Conservation (phyloP, 1,284 basidiomycete genomes). For the Cryptococcus sp. region DNA sequence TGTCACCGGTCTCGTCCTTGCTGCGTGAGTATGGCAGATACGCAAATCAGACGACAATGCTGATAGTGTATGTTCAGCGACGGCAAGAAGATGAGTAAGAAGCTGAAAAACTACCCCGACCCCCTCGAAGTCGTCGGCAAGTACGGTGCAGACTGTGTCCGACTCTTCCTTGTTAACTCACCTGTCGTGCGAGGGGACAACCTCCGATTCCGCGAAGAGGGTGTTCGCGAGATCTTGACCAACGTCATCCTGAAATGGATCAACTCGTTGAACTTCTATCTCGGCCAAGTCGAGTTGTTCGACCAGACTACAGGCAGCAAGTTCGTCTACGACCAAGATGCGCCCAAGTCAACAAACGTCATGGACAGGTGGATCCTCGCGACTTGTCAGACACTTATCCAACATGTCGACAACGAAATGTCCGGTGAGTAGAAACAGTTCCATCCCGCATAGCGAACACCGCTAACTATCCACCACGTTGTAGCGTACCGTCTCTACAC, state of each 20-base stretch:
- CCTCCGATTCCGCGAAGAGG: slow-evolving; percentile 95
- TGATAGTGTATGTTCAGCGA: slow-evolving; percentile 60
- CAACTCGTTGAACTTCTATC: slow-evolving; percentile 98
- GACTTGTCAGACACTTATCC: slow-evolving; percentile 93
- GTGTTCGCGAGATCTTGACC: slow-evolving; percentile 93
- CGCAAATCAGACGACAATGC: background rate
- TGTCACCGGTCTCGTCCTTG: slow-evolving; percentile 92
- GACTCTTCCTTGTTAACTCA: slow-evolving; percentile 98
- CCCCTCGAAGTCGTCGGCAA: slow-evolving; percentile 86
- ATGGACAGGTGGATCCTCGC: slow-evolving; percentile 99
- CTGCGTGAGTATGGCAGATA: slow-evolving; percentile 63
- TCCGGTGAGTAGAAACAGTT: slow-evolving; percentile 56
- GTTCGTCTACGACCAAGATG: slow-evolving; percentile 86
- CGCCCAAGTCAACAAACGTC: slow-evolving; percentile 83
- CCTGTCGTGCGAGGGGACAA: slow-evolving; percentile 98
- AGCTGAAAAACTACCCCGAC: slow-evolving; percentile 97
- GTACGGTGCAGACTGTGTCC: slow-evolving; percentile 94
- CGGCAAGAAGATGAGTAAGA: slow-evolving; percentile 99
- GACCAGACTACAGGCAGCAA: slow-evolving; percentile 78
- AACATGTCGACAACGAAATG: slow-evolving; percentile 92
- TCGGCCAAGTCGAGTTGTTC: slow-evolving; percentile 87
- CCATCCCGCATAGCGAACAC: no score
- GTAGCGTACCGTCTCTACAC: slow-evolving; percentile 92
- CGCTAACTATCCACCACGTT: background rate
- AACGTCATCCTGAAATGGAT: slow-evolving; percentile 98